These are phyloP conservation scores for Cercophora scortea DNA, from an alignment of 495 filamentous ascomycete species.

Conservation along the genomic window DNA sequence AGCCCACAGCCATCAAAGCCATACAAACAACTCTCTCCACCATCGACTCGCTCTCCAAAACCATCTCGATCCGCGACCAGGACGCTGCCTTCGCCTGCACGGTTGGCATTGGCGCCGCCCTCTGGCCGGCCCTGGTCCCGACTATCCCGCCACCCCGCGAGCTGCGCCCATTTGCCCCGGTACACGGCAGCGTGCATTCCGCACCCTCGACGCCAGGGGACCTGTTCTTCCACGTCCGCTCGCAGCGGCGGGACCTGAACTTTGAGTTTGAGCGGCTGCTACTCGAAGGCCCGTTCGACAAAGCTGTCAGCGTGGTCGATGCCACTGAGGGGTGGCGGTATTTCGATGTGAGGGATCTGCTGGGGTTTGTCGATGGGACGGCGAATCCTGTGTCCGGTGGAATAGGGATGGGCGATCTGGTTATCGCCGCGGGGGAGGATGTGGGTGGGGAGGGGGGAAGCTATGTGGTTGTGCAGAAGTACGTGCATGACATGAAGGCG, in stretches of 20 bases:
- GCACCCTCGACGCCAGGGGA: background rate
- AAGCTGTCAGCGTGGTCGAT: background rate
- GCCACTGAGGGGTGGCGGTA: background rate
- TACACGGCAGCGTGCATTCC: background rate
- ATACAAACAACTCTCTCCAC: background rate
- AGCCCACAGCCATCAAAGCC: background rate
- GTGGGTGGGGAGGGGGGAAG: background rate
- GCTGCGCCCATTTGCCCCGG: background rate
- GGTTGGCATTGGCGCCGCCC: conserved; percentile 7
- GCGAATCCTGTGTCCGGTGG: background rate
- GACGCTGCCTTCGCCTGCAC: background rate
- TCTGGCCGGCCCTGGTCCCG: background rate
- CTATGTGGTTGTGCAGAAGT: conserved; percentile 4
- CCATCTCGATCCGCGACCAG: background rate
- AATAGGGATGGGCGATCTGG: background rate
- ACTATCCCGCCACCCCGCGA: background rate
- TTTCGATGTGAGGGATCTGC: conserved; percentile 2
- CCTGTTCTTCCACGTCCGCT: conserved; percentile 2
- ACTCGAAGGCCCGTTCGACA: background rate
- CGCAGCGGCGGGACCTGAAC: background rate
- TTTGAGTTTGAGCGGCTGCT: conserved; percentile 2
- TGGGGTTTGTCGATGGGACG: conserved; percentile 1
- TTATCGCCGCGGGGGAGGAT: background rate
- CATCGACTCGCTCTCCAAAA: background rate
- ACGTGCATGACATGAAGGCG: conserved; percentile 3